Evolutionary conservation across 2,329 filamentous ascomycete species (phyloP).

Genomic region (Monosporascus sp.): DNA sequence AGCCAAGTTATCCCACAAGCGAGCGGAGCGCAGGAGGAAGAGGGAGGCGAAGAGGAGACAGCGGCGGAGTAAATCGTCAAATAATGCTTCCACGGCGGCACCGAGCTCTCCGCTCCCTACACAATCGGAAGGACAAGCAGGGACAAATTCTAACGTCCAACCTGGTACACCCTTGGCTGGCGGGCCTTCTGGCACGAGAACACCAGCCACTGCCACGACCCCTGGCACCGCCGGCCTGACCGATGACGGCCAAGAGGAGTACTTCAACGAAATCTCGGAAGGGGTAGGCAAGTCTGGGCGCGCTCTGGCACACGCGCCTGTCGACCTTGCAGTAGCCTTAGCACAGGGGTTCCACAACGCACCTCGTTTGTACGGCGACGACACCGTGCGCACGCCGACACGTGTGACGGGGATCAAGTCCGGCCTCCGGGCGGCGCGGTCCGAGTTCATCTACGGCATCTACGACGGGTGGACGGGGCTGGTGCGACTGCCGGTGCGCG

Average conservation of each 20-base stretch:
- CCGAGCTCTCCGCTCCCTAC: background rate
- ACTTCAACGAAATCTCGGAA: conserved; percentile 44
- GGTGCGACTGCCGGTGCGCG: conserved; percentile 52
- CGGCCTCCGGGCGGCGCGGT: conserved; percentile 54
- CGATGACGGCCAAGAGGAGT: conserved; percentile 32
- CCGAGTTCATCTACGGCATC: conserved; percentile 58
- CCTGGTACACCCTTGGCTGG: background rate
- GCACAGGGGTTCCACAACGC: conserved; percentile 68
- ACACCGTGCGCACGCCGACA: conserved; percentile 58
- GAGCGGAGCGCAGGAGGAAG: conserved; percentile 45
- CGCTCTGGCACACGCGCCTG: conserved; percentile 51
- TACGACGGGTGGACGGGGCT: conserved; percentile 62
- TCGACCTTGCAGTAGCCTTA: conserved; percentile 55
- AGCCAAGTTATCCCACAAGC: conserved; percentile 50
- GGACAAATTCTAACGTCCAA: background rate
- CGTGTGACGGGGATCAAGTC: conserved; percentile 61
- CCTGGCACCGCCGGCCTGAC: conserved; percentile 19
- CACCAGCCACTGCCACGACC: conserved; percentile 15
- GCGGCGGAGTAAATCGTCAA: conserved; percentile 5
- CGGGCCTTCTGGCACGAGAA: background rate
- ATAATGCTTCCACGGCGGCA: background rate
- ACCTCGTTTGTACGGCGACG: conserved; percentile 63
- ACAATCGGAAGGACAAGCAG: background rate
- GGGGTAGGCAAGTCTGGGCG: conserved; percentile 45
- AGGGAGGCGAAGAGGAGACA: conserved; percentile 26